Evolutionary conservation across 2,329 filamentous ascomycete species (phyloP).

Genomic region (Chaetomium sp.): DNA sequence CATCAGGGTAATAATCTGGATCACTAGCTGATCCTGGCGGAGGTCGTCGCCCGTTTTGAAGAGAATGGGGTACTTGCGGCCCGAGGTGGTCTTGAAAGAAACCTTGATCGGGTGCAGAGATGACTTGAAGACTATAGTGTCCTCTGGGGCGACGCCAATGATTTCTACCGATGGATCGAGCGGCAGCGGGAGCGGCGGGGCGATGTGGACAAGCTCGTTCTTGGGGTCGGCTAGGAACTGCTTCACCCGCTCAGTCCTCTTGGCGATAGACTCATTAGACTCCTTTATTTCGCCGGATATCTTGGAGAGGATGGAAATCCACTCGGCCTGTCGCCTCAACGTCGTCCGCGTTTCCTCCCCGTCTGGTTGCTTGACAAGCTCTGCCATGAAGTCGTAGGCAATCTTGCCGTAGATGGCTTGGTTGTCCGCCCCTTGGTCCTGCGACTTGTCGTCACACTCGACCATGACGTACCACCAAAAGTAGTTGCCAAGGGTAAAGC

Average conservation of each 20-base stretch:
- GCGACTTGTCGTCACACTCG: constrained; percentile 84
- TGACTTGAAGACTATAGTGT: constrained; percentile 93
- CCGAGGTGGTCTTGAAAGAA: constrained; percentile 79
- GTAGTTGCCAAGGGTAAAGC: constrained; percentile 90
- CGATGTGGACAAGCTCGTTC: constrained; percentile 81
- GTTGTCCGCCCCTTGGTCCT: constrained; percentile 72
- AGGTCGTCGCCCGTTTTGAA: constrained; percentile 98
- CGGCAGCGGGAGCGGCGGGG: constrained; percentile 83
- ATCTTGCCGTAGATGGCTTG: constrained; percentile 89
- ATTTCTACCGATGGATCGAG: constrained; percentile 83
- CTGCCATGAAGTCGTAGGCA: constrained; percentile 93
- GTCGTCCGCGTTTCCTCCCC: constrained; percentile 74
- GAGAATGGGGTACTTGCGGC: constrained; percentile 82
- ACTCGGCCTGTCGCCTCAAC: constrained; percentile 82
- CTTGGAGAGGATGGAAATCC: constrained; percentile 83
- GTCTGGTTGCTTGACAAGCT: constrained; percentile 70
- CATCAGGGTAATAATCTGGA: constrained; percentile 97
- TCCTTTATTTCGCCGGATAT: constrained; percentile 87
- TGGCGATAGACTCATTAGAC: constrained; percentile 73
- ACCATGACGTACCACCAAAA: constrained; percentile 99
- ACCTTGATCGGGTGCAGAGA: constrained; percentile 89
- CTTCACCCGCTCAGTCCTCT: constrained; percentile 84
- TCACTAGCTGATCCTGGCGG: constrained; percentile 94
- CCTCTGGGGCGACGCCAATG: constrained; percentile 77
- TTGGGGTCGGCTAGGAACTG: constrained; percentile 83